A percentile compares a stretch with the other conserved stretches of the same genome.
phyloP scores from a whole-genome alignment of 2,329 filamentous ascomycete genomes.

The Plenodomus lindquistii region DNA sequence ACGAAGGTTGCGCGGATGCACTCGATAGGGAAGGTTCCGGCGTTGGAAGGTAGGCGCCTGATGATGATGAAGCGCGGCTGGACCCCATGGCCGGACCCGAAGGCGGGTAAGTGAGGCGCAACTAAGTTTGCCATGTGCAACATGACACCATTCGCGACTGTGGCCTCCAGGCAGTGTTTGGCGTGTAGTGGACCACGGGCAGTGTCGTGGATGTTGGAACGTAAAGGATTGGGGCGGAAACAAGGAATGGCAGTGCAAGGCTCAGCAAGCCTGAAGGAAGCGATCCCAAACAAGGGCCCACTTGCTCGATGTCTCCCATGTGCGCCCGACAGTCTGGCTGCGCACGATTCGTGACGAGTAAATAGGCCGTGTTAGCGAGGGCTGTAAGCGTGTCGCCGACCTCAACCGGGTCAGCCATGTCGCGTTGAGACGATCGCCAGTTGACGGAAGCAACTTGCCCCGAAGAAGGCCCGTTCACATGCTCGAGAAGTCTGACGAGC shows the following conservation, averaged over 20 bases:
- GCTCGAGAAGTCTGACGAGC: no score
- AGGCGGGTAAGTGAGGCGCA: not conserved
- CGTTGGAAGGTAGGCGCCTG: not conserved
- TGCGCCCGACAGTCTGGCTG: not conserved
- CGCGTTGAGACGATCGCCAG: not conserved
- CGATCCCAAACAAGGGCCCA: not conserved
- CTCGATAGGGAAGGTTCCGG: constrained; percentile 2
- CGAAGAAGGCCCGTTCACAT: not conserved
- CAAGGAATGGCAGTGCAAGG: no score
- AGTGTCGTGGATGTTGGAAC: not conserved
- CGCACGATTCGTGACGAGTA: not conserved
- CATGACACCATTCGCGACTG: no score
- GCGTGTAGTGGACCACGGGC: no score
- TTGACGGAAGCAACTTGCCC: not conserved
- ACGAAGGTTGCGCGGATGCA: constrained; percentile 4
- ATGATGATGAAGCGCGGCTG: not conserved
- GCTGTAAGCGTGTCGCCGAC: not conserved
- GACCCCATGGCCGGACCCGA: no score
- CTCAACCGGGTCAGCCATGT: not conserved
- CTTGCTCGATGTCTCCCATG: not conserved
- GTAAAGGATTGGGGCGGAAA: not conserved
- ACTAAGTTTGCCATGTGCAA: not conserved
- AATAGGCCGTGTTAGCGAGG: not conserved
- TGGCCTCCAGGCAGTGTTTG: no score
- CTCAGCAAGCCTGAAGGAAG: no score